Evolutionary conservation across 371 early-diverging fungal genomes (phyloP), one percentile per base, ranked within the genome.

Genomic region (Thermomucor indicae-seudaticae): DNA sequence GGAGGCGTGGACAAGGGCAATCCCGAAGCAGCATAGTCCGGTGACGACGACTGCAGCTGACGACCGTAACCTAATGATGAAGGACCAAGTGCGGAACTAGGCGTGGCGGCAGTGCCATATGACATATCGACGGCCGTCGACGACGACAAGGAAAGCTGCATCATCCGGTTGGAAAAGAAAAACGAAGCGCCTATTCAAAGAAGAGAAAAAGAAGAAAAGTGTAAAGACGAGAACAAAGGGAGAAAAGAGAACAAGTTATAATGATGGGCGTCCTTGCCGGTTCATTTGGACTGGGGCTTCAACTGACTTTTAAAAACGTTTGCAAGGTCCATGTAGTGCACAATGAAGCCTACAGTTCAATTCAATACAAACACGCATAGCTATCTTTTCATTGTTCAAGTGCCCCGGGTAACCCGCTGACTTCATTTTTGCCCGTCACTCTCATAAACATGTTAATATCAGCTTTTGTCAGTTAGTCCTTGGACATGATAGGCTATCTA

Each of bases 1-100:
- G 60, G 51, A 19, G 60, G 54, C 28, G 53, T 48, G 47, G 51
- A 47, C n/a, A n/a, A n/a, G n/a, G n/a, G n/a, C n/a, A n/a, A n/a
- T n/a, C n/a, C n/a, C n/a, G n/a, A n/a, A n/a, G n/a, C n/a, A n/a
- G n/a, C n/a, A n/a, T n/a, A n/a, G n/a, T n/a, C n/a, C n/a, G n/a
- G n/a, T n/a, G n/a, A n/a, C n/a, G n/a, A n/a, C n/a, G n/a, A n/a
- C n/a, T n/a, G n/a, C n/a, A n/a, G n/a, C n/a, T n/a, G n/a, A n/a
- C n/a, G n/a, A n/a, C n/a, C n/a, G n/a, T n/a, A n/a, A n/a, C n/a
- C n/a, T n/a, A n/a, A n/a, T n/a, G n/a, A n/a, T n/a, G n/a, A n/a
- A n/a, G n/a, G n/a, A n/a, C n/a, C n/a, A n/a, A n/a, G n/a, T n/a
- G n/a, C n/a, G 24, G 40, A 16, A 30, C 31, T 6, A 43, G 51